Percentiles rank a stretch among this genome's conserved stretches.
Evolutionary conservation across 139 green algal genomes (phyloP).

Genomic region (Axilococcus clingmanii): DNA sequence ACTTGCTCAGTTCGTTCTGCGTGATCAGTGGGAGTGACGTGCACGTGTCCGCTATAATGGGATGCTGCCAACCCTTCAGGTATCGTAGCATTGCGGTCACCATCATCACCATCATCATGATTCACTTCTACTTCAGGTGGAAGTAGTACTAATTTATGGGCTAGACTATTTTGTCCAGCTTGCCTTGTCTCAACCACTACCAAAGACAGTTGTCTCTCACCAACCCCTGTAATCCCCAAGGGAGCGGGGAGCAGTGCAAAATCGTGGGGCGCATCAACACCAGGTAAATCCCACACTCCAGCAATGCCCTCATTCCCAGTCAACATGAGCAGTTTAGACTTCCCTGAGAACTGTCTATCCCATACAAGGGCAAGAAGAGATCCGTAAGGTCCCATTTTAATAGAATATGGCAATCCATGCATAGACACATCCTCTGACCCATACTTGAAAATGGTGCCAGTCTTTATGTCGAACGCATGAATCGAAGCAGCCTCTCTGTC

Average conservation of each 20-base stretch:
- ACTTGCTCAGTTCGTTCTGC: too few relatives aligned
- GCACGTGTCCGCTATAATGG: too few relatives aligned
- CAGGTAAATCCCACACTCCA: slow-evolving; percentile 31
- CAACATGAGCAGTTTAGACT: slow-evolving; percentile 3
- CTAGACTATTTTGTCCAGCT: slow-evolving; percentile 37
- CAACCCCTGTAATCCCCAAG: slow-evolving; percentile 27
- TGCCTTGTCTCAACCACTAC: slow-evolving; percentile 44
- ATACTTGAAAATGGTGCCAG: slow-evolving; percentile 38
- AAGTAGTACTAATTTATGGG: not conserved
- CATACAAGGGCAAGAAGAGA: slow-evolving; percentile 52
- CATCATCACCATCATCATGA: slow-evolving; percentile 19
- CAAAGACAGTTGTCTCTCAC: slow-evolving; percentile 51
- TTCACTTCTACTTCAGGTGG: not conserved
- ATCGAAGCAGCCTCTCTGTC: slow-evolving; percentile 42
- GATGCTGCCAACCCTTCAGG: not conserved
- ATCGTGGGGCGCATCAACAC: slow-evolving; percentile 44
- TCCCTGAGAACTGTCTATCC: slow-evolving; percentile 9
- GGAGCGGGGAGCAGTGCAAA: slow-evolving; percentile 48
- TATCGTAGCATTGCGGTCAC: not conserved
- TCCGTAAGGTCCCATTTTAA: slow-evolving; percentile 58
- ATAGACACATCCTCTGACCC: slow-evolving; percentile 12
- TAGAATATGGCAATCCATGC: slow-evolving; percentile 44
- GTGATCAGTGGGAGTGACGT: too few relatives aligned
- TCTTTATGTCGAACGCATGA: slow-evolving; percentile 52
- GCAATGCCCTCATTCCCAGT: not conserved